Evolutionary conservation across 805 yeast species (phyloP).

Genomic region (Pichia rugopelliculosa): DNA sequence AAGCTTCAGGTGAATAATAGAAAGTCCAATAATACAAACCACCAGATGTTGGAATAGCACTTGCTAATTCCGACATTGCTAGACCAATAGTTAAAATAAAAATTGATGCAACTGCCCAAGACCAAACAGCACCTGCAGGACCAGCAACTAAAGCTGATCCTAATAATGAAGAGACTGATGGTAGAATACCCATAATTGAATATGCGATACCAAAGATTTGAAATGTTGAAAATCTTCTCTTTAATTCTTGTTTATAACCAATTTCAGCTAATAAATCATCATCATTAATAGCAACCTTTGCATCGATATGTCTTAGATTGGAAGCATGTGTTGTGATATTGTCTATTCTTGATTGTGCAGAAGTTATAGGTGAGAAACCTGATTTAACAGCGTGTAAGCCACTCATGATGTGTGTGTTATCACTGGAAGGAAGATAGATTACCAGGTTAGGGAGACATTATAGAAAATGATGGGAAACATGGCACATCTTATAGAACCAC

Average conservation of each 20-base stretch:
- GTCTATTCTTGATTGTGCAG: slow-evolving; percentile 11
- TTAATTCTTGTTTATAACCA: slow-evolving; percentile 58
- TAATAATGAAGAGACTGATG: slow-evolving; percentile 53
- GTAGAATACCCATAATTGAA: slow-evolving; percentile 56
- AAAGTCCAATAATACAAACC: slow-evolving; percentile 64
- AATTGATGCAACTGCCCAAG: slow-evolving; percentile 39
- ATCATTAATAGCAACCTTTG: slow-evolving; percentile 23
- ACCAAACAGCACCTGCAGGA: slow-evolving; percentile 62
- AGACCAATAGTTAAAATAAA: slow-evolving; percentile 50
- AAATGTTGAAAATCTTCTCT: slow-evolving; percentile 49
- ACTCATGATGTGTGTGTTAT: neutral
- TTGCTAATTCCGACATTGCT: slow-evolving; percentile 57
- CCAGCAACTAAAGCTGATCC: slow-evolving; percentile 53
- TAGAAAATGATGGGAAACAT: no score
- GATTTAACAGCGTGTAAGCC: neutral
- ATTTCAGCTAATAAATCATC: slow-evolving; percentile 40
- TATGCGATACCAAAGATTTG: slow-evolving; percentile 58
- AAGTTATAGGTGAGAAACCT: slow-evolving; percentile 12
- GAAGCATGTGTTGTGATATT: slow-evolving; percentile 18
- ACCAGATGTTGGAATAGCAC: slow-evolving; percentile 66
- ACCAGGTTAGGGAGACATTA: no score
- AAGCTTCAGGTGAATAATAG: slow-evolving; percentile 50
- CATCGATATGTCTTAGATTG: slow-evolving; percentile 24
- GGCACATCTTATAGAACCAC: no score
- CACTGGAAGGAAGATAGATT: no score